These are phyloP conservation scores for Paraleonurus japonicus DNA, from an alignment of 257 asterid species.

Conservation along the genomic window DNA sequence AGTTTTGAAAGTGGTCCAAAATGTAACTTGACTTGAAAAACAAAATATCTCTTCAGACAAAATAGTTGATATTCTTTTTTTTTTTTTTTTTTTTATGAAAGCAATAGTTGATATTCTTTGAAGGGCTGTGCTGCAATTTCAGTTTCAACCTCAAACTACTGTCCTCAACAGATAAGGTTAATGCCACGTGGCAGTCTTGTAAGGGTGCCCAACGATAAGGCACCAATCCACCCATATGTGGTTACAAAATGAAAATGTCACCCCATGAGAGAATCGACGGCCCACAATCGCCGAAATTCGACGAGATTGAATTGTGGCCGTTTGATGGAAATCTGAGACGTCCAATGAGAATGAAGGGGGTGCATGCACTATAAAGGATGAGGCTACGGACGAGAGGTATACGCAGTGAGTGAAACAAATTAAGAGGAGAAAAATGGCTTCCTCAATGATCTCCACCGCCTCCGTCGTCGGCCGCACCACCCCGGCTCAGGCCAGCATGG, in stretches of 20 bases:
- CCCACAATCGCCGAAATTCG: not conserved
- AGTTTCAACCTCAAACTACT: constrained; percentile 2
- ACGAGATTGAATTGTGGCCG: not conserved
- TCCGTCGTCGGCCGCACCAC: constrained; percentile 30
- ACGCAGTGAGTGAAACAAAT: not conserved
- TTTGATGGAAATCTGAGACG: not conserved
- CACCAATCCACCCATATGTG: constrained; percentile 18
- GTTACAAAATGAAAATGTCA: constrained; percentile 8
- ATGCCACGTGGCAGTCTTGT: constrained; percentile 24
- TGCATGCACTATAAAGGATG: constrained; percentile 19
- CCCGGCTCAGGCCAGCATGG: constrained; percentile 45
- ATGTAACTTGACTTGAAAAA: not conserved
- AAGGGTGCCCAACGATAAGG: constrained; percentile 24
- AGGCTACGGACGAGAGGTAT: not conserved
- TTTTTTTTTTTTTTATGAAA: too few species aligned
- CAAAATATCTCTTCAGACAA: not conserved
- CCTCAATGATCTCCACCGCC: constrained; percentile 36
- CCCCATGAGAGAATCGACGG: not conserved
- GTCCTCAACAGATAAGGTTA: constrained; percentile 12
- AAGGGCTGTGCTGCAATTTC: constrained; percentile 20
- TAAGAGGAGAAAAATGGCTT: constrained; percentile 19
- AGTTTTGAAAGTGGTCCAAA: not conserved
- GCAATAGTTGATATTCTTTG: not conserved
- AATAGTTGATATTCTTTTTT: not conserved
- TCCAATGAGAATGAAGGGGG: not conserved